Evolutionary conservation across 352 stramenopile species (phyloP), one percentile per base, ranked within the genome.

Genomic region (Salisapilia sapeloensis): DNA sequence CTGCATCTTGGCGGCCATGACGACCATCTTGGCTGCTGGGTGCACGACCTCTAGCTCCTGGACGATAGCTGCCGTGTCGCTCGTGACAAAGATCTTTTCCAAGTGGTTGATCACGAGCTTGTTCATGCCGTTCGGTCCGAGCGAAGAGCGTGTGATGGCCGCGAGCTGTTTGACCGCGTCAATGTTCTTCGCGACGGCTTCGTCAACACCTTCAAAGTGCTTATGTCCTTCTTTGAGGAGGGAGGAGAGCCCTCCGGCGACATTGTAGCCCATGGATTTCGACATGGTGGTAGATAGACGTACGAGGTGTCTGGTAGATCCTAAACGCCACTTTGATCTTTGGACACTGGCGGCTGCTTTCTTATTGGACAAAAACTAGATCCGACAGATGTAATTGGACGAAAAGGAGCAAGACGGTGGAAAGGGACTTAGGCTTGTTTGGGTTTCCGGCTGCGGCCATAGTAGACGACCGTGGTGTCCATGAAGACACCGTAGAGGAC

Each of bases 81-180:
- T 94, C 10, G 96, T 99, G 16, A 99, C 95, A 49, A 99, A 97
- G 45, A 98, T 98, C 63, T 98, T 98, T 41, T 98, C 94, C 33
- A 99, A 56, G 60, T 99, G 95, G 72, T 99, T 99, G 38, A 99
- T 96, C 33, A 99, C 91, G 30, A 99, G 80, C 69, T 99, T 99
- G 69, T 98, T 98, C 80, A 98, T 97, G 45, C 94, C 95, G 59
- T 98, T 98, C 4, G 96, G 96, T 12, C 96, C 96, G 35, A 99
- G 65, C 48, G 90, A 98, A 37, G 94, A 97, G 35, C 80, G 75
- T 18, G 96, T 94, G 72, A 99, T 98, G 25, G 75, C 77, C 22
- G 92, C 94, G 24, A 99, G 78, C 67, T 98, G 85, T 62, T 97
- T 97, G 24, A 95, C 93, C 17, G 96, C 96, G 40, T 97, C 85